phyloP scores from a whole-genome alignment of 345 rosid genomes.

The Draba incana region DNA sequence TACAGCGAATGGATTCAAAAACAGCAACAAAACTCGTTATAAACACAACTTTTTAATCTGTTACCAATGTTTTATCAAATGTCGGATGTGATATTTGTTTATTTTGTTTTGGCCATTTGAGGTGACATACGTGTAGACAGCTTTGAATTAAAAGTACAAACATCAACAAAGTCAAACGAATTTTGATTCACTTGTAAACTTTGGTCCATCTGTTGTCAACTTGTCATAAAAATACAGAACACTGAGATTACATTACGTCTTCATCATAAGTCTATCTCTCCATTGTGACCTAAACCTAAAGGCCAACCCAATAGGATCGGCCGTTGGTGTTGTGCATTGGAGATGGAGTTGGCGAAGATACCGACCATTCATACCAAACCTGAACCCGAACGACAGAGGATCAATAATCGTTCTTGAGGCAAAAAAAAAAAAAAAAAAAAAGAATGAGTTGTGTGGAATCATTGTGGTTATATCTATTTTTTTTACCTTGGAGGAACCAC shows the following conservation, averaged over 20 bases:
- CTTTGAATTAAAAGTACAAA: background rate
- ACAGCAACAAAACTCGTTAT: constrained; percentile 30
- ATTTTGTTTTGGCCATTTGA: background rate
- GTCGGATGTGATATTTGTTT: background rate
- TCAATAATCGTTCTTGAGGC: constrained; percentile 7
- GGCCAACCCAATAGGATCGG: constrained; percentile 97
- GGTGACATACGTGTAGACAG: constrained; percentile 1
- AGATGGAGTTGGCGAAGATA: constrained; percentile 61
- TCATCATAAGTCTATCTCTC: constrained; percentile 1
- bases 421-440: background rate
- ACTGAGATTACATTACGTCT: constrained; percentile 19
- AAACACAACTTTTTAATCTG: background rate
- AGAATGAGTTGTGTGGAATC: background rate
- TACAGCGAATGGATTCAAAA: constrained; percentile 61
- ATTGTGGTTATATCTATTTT: background rate
- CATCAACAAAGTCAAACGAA: background rate
- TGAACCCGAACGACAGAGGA: constrained; percentile 29
- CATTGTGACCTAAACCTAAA: constrained; percentile 46
- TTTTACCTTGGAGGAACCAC: constrained; percentile 79
- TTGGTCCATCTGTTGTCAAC: constrained; percentile 9
- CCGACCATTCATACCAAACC: constrained; percentile 99
- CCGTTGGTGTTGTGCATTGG: constrained; percentile 92
- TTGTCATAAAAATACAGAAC: constrained; percentile 34
- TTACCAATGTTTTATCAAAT: background rate
- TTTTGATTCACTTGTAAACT: constrained; percentile 29